A percentile compares a stretch with the other conserved stretches of the same genome.
These are phyloP conservation scores for Tuctoria greenei DNA, from an alignment of 176 grass and related monocot species.

Conservation along the genomic window DNA sequence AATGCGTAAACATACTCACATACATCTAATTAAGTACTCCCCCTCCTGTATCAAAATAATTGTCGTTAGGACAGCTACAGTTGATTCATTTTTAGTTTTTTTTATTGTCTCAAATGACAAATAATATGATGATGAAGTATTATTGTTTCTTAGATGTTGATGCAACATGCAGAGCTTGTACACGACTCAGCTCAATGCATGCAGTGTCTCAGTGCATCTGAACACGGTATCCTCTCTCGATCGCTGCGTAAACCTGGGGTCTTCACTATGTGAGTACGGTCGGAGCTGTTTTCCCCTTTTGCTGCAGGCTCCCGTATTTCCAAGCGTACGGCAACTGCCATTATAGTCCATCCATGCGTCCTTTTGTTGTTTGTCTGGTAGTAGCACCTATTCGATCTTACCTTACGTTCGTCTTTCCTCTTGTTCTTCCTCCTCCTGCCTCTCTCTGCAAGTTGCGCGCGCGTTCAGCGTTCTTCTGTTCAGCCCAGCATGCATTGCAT, in stretches of 20 bases:
- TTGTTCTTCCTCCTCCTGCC: neutral
- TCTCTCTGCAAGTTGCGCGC: constrained; percentile 10
- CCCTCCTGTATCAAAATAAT: too few species aligned
- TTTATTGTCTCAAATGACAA: too few species aligned
- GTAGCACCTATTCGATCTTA: too few species aligned
- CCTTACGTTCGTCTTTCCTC: constrained; percentile 15
- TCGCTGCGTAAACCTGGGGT: neutral
- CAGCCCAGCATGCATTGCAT: neutral
- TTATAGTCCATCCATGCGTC: neutral
- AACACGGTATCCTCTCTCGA: neutral
- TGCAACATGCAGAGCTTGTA: neutral
- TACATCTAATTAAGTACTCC: too few species aligned
- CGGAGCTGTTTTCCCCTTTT: neutral
- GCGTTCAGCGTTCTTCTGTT: neutral
- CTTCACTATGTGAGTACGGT: neutral
- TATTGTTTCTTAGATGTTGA: neutral
- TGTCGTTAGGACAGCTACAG: too few species aligned
- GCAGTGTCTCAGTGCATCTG: neutral
- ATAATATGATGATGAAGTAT: too few species aligned
- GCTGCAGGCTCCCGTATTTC: neutral
- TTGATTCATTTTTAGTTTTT: too few species aligned
- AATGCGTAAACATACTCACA: too few species aligned
- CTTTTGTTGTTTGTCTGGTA: neutral
- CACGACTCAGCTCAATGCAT: neutral
- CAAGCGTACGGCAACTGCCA: neutral